Evolutionary conservation across 2,329 filamentous ascomycete genomes (phyloP), one percentile per base, ranked within the genome.

Genomic region (Tolypocladium amazonense): DNA sequence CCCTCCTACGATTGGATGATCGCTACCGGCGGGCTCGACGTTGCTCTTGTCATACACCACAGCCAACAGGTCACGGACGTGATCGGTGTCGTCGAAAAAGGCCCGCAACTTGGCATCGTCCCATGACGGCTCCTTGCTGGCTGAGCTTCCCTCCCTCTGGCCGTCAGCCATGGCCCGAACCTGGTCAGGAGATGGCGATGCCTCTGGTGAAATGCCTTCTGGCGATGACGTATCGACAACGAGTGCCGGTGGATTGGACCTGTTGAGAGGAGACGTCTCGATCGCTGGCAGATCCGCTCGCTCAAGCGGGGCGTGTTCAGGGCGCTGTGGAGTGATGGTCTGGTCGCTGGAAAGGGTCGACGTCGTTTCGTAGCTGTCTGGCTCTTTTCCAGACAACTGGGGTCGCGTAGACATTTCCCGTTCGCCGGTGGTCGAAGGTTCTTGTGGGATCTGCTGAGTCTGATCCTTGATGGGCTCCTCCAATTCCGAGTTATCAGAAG

Each of bases 1-100:
- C 27, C 86, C 84, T 18, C 85, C 85, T 57, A 89, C 90, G 53
- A 96, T 81, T 0, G 93, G 93, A 72, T 97, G 92, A 60, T 96
- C 90, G n/a, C 84, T 82, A 1, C 88, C 85, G 9, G 88, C 89
- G 23, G 91, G 89, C 50, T 86, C 82, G 20, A 95, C 86, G 61
- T 92, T 89, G 18, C 86, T 89, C 72, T 92, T 96, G 74, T 97
- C 92, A 70, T 96, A 92, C 35, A 99, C 91, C 62, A 99, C 89
- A 43, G 92, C 83, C 57, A 97, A 81, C 70, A 97, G 83, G 71
- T 99, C 93, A 57, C 90, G 85, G 65, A 99, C 91, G 63, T 96
- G 91, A 39, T 87, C 87, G 62, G 90, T 86, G 65, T 94, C 91
- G 65, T 97, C 93, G 68, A 97, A 88, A 75, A 97, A 99, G 18